Evolutionary conservation across 345 rosid species (phyloP).

Genomic region (Carallia pectinifolia): DNA sequence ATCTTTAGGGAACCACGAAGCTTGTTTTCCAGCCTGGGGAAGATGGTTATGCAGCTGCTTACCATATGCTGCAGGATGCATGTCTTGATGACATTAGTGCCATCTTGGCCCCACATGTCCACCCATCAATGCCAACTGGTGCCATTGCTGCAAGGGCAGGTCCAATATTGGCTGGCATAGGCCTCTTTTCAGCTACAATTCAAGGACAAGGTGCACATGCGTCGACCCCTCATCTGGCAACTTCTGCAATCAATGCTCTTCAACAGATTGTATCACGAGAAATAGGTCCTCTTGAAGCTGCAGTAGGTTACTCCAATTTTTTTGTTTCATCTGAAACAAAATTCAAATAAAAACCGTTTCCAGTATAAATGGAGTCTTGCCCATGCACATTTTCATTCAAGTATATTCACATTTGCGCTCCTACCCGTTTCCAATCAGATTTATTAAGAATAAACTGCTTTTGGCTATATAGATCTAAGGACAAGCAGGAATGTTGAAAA

Average conservation of each 20-base stretch:
- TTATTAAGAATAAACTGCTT: no score
- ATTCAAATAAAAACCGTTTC: neutral
- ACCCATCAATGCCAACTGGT: conserved; percentile 50
- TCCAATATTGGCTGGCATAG: conserved; percentile 60
- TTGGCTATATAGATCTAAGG: no score
- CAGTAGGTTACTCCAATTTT: conserved; percentile 34
- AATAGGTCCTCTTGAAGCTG: conserved; percentile 60
- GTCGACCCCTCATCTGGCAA: conserved; percentile 57
- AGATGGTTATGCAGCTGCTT: conserved; percentile 68
- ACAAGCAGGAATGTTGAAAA: no score
- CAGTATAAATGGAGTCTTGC: no score
- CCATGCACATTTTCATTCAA: neutral
- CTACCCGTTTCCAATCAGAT: no score
- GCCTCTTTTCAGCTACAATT: conserved; percentile 47
- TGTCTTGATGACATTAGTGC: conserved; percentile 54
- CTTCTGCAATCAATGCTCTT: conserved; percentile 55
- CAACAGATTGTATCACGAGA: conserved; percentile 78
- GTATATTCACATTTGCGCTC: no score
- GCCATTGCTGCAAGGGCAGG: conserved; percentile 57
- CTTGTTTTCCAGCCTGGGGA: conserved; percentile 84
- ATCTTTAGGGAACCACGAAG: conserved; percentile 58
- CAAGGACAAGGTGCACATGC: conserved; percentile 68
- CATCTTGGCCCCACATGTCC: conserved; percentile 54
- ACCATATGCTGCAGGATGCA: conserved; percentile 60
- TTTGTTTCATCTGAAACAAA: neutral